These are phyloP conservation scores for Diphasiastrum complanatum DNA, from an alignment of 83 land plant genomes.

Conservation along the genomic window DNA sequence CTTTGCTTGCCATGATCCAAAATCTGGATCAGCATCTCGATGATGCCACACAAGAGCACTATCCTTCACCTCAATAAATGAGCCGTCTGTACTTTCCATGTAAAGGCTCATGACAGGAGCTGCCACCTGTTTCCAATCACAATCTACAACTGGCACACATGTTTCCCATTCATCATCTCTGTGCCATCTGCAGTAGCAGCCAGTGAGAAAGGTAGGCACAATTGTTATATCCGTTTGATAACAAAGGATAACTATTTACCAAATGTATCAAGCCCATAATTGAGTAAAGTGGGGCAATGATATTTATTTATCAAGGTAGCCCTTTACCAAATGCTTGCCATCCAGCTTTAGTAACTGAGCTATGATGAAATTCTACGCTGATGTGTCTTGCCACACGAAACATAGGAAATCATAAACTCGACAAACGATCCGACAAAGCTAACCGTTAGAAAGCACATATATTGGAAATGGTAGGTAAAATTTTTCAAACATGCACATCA, in stretches of 20 bases:
- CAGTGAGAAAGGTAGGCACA: not conserved
- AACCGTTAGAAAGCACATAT: no score
- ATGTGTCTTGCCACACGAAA: no score
- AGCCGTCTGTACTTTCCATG: slow-evolving; percentile 16
- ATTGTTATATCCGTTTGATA: not conserved
- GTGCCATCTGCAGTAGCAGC: slow-evolving; percentile 19
- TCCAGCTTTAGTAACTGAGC: no score
- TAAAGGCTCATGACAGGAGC: slow-evolving; percentile 10
- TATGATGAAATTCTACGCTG: no score
- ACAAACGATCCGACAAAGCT: no score
- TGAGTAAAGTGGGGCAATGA: not conserved
- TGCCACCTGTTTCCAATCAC: slow-evolving; percentile 13
- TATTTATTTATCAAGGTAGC: no score
- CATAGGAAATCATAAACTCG: no score
- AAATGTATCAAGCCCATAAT: not conserved
- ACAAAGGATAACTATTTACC: not conserved
- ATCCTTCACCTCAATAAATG: slow-evolving; percentile 13
- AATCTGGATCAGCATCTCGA: slow-evolving; percentile 18
- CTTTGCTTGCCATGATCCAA: slow-evolving; percentile 20
- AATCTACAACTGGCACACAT: slow-evolving; percentile 4
- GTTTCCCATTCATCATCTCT: slow-evolving; percentile 6
- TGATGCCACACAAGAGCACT: slow-evolving; percentile 18
- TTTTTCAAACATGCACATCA: no score
- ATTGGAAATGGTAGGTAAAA: no score
- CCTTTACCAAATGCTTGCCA: no score